Percentiles rank a stretch among this genome's conserved stretches.
Evolutionary conservation across 805 yeast genomes (phyloP).

Genomic region (Yamadazyma phyllophila): DNA sequence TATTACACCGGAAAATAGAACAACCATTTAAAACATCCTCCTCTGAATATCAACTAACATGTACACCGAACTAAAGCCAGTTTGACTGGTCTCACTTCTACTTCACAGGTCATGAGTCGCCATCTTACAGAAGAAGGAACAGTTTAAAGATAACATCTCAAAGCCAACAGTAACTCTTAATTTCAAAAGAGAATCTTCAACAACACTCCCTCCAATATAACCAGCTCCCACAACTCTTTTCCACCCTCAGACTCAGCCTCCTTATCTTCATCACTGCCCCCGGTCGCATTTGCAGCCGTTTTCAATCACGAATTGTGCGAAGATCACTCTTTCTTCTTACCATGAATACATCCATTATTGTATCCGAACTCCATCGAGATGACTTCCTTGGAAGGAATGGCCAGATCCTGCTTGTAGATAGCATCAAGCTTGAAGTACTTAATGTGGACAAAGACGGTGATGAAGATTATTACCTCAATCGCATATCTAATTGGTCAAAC

Average conservation of each 20-base stretch:
- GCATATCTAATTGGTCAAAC: slow-evolving; percentile 36
- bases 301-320: not conserved
- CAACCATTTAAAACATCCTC: too few relatives aligned
- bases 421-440: slow-evolving; percentile 30
- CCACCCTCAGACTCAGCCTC: not conserved
- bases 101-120: too few relatives aligned
- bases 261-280: not conserved
- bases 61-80: too few relatives aligned
- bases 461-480: slow-evolving; percentile 23
- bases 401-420: slow-evolving; percentile 29
- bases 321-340: not conserved
- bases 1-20: too few relatives aligned
- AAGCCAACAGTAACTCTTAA: too few relatives aligned
- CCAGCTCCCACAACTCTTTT: not conserved
- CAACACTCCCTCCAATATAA: too few relatives aligned
- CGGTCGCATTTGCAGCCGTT: not conserved
- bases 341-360: slow-evolving; percentile 34
- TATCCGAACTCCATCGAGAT: slow-evolving; percentile 29
- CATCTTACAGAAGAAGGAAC: too few relatives aligned
- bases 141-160: too few relatives aligned
- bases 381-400: slow-evolving; percentile 21
- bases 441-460: slow-evolving; percentile 20
- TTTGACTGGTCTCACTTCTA: too few relatives aligned
- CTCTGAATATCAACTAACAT: too few relatives aligned
- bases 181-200: too few relatives aligned